Conservation (phyloP, 306 rosid species). For the Dalbergia cultrata region DNA sequence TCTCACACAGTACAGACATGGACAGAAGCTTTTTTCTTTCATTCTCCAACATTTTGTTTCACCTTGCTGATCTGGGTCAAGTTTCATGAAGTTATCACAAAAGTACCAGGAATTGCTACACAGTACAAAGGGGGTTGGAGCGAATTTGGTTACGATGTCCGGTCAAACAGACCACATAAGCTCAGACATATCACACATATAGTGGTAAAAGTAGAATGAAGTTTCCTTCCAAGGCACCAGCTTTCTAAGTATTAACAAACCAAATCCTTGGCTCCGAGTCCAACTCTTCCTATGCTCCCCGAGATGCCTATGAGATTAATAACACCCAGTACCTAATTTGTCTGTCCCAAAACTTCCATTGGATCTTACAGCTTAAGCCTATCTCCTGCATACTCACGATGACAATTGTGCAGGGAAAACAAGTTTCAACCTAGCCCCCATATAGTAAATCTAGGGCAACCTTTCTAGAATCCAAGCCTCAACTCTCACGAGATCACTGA, state of each 20-base stretch:
- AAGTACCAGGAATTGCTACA: no score
- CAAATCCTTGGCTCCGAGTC: neutral
- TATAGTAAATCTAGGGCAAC: neutral
- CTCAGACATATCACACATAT: neutral
- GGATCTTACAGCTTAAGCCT: neutral
- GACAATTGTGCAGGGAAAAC: neutral
- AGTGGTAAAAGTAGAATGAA: neutral
- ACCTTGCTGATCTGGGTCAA: no score
- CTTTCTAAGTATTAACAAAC: neutral
- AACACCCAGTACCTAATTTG: neutral
- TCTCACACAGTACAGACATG: no score
- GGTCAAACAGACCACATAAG: neutral
- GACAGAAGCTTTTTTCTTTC: no score
- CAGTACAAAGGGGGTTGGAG: no score
- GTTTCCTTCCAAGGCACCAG: conserved; percentile 23
- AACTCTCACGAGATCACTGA: neutral
- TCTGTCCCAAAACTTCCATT: neutral
- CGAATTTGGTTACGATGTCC: no score
- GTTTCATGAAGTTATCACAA: no score
- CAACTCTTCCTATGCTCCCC: conserved; percentile 17
- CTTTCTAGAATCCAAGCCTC: neutral
- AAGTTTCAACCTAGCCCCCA: neutral
- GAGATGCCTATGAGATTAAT: conserved; percentile 3
- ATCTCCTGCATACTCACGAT: neutral
- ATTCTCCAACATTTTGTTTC: no score